Evolutionary conservation across 257 asterid species (phyloP).

Genomic region (Penstemon eatonii): DNA sequence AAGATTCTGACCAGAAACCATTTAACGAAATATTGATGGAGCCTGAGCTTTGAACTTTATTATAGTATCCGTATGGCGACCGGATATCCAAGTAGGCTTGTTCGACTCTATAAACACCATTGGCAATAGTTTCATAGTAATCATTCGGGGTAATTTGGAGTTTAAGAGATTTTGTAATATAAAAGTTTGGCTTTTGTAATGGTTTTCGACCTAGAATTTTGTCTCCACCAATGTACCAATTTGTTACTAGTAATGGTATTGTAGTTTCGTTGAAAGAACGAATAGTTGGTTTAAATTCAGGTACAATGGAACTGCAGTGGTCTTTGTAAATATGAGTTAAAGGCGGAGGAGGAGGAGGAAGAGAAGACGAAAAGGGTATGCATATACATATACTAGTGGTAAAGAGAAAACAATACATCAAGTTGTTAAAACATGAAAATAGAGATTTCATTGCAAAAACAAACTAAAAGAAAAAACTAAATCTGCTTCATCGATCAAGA

Average conservation of each 20-base stretch:
- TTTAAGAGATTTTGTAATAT: constrained; percentile 5
- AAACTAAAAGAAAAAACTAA: too few relatives aligned
- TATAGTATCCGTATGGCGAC: neutral
- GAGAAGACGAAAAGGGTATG: neutral
- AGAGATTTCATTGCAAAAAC: too few relatives aligned
- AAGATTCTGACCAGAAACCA: constrained; percentile 58
- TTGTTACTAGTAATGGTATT: constrained; percentile 11
- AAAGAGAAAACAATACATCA: too few relatives aligned
- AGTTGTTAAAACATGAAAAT: too few relatives aligned
- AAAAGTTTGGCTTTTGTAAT: constrained; percentile 4
- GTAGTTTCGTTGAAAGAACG: neutral
- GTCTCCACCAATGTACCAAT: constrained; percentile 33
- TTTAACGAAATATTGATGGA: constrained; percentile 33
- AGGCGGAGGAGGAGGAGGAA: constrained; percentile 7
- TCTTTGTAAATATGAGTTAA: constrained; percentile 33
- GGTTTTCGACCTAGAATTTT: constrained; percentile 4
- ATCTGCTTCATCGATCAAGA: too few relatives aligned
- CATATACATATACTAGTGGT: too few relatives aligned
- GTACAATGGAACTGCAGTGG: constrained; percentile 54
- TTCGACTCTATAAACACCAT: constrained; percentile 41
- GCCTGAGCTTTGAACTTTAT: too few relatives aligned
- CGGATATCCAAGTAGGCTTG: constrained; percentile 37
- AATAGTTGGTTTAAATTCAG: constrained; percentile 28
- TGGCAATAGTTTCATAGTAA: constrained; percentile 31
- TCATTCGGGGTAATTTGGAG: constrained; percentile 25